Percentiles rank a stretch among this genome's conserved stretches.
phyloP scores from a whole-genome alignment of 768 basidiomycete species.

The Suillus fuscotomentosus region DNA sequence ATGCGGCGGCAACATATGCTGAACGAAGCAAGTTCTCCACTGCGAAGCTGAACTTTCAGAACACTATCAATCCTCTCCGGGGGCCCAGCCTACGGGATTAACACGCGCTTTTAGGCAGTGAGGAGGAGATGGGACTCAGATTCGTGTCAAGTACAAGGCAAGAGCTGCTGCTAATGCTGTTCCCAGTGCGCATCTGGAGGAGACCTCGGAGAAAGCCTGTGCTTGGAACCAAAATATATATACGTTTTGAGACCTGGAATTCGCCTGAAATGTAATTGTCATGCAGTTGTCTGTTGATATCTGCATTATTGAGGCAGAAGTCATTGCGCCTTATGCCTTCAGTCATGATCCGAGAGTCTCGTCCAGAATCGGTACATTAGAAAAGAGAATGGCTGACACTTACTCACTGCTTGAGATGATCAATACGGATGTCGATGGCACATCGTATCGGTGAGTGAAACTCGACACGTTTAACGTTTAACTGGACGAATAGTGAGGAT shows the following conservation, averaged over 20 bases:
- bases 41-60: no score
- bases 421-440: conserved; percentile 55
- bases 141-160: conserved; percentile 55
- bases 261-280: conserved; percentile 62
- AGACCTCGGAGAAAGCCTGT: conserved; percentile 59
- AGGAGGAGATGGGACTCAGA: conserved; percentile 52
- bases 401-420: conserved; percentile 48
- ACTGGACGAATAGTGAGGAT: neutral
- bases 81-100: conserved; percentile 23
- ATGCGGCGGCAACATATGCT: conserved; percentile 38
- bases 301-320: conserved; percentile 18
- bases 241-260: conserved; percentile 45
- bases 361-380: conserved; percentile 51
- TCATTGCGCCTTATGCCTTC: neutral
- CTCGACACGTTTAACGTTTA: conserved; percentile 29
- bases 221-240: conserved; percentile 42
- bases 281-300: conserved; percentile 59
- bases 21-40: conserved; percentile 30
- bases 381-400: conserved; percentile 58
- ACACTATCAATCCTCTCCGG: no score
- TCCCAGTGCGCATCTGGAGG: conserved; percentile 48
- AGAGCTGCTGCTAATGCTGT: conserved; percentile 51
- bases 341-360: conserved; percentile 33
- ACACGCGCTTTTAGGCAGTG: conserved; percentile 40
- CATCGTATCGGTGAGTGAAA: conserved; percentile 56